Evolutionary conservation across 2,329 filamentous ascomycete genomes (phyloP).

Genomic region (Orbilia ellipsospora): DNA sequence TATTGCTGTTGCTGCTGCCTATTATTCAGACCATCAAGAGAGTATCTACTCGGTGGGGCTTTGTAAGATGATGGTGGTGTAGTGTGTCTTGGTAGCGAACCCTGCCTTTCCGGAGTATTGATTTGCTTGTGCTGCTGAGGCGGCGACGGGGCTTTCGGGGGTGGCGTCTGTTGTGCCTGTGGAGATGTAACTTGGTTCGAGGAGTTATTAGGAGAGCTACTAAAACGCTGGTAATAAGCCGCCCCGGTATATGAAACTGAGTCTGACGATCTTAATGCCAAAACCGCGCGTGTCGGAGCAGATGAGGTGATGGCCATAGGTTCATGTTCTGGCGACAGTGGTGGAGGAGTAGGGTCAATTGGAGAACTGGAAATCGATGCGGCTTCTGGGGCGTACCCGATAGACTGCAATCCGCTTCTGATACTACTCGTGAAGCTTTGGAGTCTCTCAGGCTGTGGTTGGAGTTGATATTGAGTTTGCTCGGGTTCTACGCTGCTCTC

Average conservation of each 20-base stretch:
- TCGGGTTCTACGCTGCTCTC: slow-evolving; percentile 6
- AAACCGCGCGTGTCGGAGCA: slow-evolving; percentile 35
- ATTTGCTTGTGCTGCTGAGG: slow-evolving; percentile 23
- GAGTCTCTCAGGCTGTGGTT: slow-evolving; percentile 47
- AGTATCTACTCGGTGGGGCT: slow-evolving; percentile 36
- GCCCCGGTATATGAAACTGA: slow-evolving; percentile 47
- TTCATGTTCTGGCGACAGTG: slow-evolving; percentile 19
- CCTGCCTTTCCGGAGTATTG: slow-evolving; percentile 27
- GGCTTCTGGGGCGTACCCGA: slow-evolving; percentile 52
- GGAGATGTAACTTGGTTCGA: background rate
- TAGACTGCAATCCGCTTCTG: slow-evolving; percentile 51
- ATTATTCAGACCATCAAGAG: slow-evolving; percentile 33
- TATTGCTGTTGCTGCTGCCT: slow-evolving; percentile 9
- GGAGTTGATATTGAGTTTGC: slow-evolving; percentile 43
- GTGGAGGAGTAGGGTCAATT: slow-evolving; percentile 12
- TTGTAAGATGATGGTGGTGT: slow-evolving; percentile 50
- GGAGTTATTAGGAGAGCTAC: slow-evolving; percentile 17
- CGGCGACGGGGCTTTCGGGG: slow-evolving; percentile 22
- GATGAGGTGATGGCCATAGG: slow-evolving; percentile 49
- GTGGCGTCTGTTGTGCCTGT: slow-evolving; percentile 2
- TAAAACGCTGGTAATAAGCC: slow-evolving; percentile 47
- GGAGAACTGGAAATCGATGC: slow-evolving; percentile 32
- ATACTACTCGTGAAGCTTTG: slow-evolving; percentile 54
- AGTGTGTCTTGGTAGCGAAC: slow-evolving; percentile 38
- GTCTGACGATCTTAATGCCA: slow-evolving; percentile 40